Percentiles rank a stretch among this genome's conserved stretches.
phyloP scores from a whole-genome alignment of 352 stramenopile genomes.

The Phytophthora brassicae region DNA sequence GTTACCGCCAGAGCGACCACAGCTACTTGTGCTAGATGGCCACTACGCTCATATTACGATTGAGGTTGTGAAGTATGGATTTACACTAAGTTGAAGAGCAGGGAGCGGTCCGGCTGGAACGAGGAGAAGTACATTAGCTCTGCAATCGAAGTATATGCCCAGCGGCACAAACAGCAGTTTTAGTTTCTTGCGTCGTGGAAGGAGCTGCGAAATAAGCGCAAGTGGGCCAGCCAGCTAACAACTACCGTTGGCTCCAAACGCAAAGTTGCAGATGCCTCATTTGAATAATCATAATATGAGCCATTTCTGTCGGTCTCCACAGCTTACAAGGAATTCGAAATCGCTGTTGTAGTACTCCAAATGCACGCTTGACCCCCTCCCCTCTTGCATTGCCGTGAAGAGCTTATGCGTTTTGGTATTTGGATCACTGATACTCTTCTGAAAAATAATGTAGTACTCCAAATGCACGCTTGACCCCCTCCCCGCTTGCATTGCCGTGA shows the following conservation, averaged over 20 bases:
- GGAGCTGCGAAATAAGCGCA: constrained; percentile 1
- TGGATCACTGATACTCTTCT: not conserved
- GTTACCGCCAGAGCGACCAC: too few species aligned
- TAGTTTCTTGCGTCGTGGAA: not conserved
- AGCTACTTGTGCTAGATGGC: too few species aligned
- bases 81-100: not conserved
- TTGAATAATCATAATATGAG: not conserved
- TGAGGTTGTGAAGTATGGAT: not conserved
- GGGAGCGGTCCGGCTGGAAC: constrained; percentile 4
- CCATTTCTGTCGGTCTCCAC: not conserved
- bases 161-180: constrained; percentile 6
- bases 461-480: constrained; percentile 1
- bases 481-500: not conserved
- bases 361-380: not conserved
- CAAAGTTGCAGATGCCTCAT: constrained; percentile 5
- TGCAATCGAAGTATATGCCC: not conserved
- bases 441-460: constrained; percentile 3
- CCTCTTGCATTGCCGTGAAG: not conserved
- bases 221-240: constrained; percentile 9
- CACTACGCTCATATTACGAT: too few species aligned
- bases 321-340: not conserved
- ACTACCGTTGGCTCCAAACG: constrained; percentile 21
- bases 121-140: not conserved
- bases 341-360: constrained; percentile 1
- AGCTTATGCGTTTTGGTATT: not conserved